These are phyloP conservation scores for Chalaropsis thielavioides DNA, from an alignment of 2,329 filamentous ascomycete genomes.

Conservation along the genomic window DNA sequence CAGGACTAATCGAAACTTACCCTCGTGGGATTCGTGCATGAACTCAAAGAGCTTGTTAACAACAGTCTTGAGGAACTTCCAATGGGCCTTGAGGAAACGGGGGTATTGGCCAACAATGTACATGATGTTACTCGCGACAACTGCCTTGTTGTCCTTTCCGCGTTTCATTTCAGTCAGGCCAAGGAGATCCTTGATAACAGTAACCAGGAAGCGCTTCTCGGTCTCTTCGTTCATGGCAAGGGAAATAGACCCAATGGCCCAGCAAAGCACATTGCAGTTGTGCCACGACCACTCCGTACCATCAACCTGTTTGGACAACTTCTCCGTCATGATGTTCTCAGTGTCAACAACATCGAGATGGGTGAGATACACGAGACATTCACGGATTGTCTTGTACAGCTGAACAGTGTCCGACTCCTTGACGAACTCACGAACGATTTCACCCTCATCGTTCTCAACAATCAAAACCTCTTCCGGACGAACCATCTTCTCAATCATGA, in stretches of 20 bases:
- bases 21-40: slow-evolving; percentile 99
- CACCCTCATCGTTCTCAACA: slow-evolving; percentile 98
- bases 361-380: slow-evolving; percentile 92
- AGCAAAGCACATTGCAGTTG: slow-evolving; percentile 98
- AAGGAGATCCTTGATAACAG: slow-evolving; percentile 94
- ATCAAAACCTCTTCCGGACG: slow-evolving; percentile 93
- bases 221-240: slow-evolving; percentile 99
- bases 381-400: slow-evolving; percentile 95
- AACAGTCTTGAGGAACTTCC: slow-evolving; percentile 99
- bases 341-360: slow-evolving; percentile 96
- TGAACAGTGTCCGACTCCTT: slow-evolving; percentile 99
- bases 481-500: slow-evolving; percentile 99
- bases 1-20: slow-evolving; percentile 30
- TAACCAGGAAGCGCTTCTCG: slow-evolving; percentile 94
- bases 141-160: slow-evolving; percentile 98
- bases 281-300: slow-evolving; percentile 97
- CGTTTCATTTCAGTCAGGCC: slow-evolving; percentile 98
- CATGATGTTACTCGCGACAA: slow-evolving; percentile 99
- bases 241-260: slow-evolving; percentile 97
- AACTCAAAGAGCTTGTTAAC: slow-evolving; percentile 99
- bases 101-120: slow-evolving; percentile 99
- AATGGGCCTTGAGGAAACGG: slow-evolving; percentile 94
- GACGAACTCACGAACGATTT: slow-evolving; percentile 97
- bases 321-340: slow-evolving; percentile 98
- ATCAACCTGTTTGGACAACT: slow-evolving; percentile 88